A percentile compares a stretch with the other conserved stretches of the same genome.
Conservation (phyloP, 768 basidiomycete species). For the Kwoniella heveanensis region DNA sequence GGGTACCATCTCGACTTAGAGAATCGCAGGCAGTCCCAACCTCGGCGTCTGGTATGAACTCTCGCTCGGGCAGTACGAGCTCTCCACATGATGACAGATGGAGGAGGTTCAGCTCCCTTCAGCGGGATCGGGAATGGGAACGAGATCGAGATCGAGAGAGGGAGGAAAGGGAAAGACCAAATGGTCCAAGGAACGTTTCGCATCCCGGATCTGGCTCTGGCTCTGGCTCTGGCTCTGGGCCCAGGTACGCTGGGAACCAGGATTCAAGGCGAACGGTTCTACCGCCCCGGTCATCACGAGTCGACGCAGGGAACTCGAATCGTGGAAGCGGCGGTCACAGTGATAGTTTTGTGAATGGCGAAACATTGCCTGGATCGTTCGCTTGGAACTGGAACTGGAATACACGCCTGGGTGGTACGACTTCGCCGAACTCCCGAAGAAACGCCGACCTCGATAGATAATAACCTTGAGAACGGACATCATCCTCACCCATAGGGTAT, state of each 20-base stretch:
- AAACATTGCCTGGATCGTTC: neutral
- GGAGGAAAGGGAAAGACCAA: slow-evolving; percentile 16
- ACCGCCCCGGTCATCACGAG: too few species aligned
- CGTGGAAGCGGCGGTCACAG: too few species aligned
- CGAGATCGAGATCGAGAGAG: neutral
- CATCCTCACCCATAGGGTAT: too few species aligned
- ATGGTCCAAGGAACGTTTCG: slow-evolving; percentile 15
- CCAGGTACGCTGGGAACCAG: too few species aligned
- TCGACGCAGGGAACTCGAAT: too few species aligned
- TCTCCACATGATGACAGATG: slow-evolving; percentile 9
- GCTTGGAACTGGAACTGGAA: neutral
- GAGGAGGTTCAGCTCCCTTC: neutral
- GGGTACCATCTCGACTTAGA: slow-evolving; percentile 10
- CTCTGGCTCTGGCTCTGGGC: too few species aligned
- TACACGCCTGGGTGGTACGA: neutral
- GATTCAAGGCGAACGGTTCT: neutral
- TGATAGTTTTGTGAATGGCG: neutral
- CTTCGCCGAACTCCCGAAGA: too few species aligned
- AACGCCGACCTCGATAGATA: too few species aligned
- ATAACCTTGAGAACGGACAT: too few species aligned
- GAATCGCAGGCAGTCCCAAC: neutral
- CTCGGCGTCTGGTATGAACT: neutral
- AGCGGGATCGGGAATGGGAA: neutral
- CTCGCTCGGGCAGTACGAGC: slow-evolving; percentile 14
- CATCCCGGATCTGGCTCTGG: too few species aligned